A percentile compares a stretch with the other conserved stretches of the same genome.
phyloP scores from a whole-genome alignment of 805 yeast species.

The Pichia sporocuriosa region DNA sequence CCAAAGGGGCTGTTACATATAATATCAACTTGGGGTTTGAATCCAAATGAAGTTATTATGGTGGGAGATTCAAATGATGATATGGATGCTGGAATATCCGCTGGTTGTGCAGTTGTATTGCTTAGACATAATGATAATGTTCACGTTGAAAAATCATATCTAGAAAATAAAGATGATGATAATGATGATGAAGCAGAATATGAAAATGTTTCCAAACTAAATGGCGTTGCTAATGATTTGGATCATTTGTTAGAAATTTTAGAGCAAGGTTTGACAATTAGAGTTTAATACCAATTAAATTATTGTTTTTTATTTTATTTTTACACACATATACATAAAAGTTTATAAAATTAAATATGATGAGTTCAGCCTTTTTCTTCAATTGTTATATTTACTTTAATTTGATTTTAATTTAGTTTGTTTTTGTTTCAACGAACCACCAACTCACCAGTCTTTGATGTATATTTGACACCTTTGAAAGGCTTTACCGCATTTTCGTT shows the following conservation, averaged over 20 bases:
- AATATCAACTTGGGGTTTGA: slow-evolving; percentile 38
- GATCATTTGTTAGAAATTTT: slow-evolving; percentile 33
- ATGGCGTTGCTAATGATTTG: slow-evolving; percentile 31
- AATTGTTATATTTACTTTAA: too few relatives aligned
- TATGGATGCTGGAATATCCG: slow-evolving; percentile 54
- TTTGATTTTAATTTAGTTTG: too few relatives aligned
- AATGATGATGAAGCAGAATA: too few relatives aligned
- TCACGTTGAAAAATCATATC: slow-evolving; percentile 33
- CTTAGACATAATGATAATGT: slow-evolving; percentile 46
- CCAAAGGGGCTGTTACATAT: slow-evolving; percentile 58
- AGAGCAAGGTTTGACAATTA: slow-evolving; percentile 29
- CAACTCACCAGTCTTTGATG: slow-evolving; percentile 56
- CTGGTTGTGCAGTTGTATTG: slow-evolving; percentile 54
- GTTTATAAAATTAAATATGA: too few relatives aligned
- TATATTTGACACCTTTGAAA: slow-evolving; percentile 85
- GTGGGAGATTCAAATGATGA: slow-evolving; percentile 73
- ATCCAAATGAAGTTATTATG: slow-evolving; percentile 48
- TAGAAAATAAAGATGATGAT: too few relatives aligned
- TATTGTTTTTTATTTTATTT: neutral
- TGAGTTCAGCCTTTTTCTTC: too few relatives aligned
- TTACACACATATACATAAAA: neutral
- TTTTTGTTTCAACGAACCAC: slow-evolving; percentile 33
- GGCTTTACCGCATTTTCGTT: slow-evolving; percentile 65
- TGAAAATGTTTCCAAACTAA: slow-evolving; percentile 11
- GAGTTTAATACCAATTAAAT: neutral